Evolutionary conservation across 257 asterid species (phyloP).

Genomic region (Henckelia pumila): DNA sequence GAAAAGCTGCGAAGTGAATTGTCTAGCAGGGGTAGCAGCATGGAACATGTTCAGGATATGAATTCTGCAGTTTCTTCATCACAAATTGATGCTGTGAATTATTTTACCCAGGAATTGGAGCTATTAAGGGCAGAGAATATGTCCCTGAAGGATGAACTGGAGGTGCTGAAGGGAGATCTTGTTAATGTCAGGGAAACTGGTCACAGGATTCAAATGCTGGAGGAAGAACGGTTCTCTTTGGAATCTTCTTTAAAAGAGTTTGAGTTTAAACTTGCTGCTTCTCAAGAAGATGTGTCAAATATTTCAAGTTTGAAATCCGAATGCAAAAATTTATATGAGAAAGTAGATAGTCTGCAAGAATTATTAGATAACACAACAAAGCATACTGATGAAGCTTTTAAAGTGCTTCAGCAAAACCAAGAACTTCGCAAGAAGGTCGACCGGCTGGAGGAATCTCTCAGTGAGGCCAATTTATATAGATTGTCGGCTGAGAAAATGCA

Average conservation of each 20-base stretch:
- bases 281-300: constrained; percentile 65
- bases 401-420: constrained; percentile 80
- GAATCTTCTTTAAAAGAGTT: constrained; percentile 65
- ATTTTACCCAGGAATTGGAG: constrained; percentile 56
- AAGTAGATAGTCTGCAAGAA: constrained; percentile 66
- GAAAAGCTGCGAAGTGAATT: constrained; percentile 62
- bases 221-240: constrained; percentile 62
- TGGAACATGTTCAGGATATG: constrained; percentile 32
- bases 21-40: constrained; percentile 43
- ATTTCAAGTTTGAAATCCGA: constrained; percentile 59
- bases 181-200: constrained; percentile 55
- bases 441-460: constrained; percentile 75
- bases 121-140: constrained; percentile 60
- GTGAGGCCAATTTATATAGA: constrained; percentile 65
- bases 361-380: constrained; percentile 66
- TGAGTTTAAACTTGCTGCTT: constrained; percentile 64
- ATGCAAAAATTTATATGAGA: constrained; percentile 62
- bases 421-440: constrained; percentile 82
- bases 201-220: constrained; percentile 57
- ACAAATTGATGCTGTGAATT: constrained; percentile 30
- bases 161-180: constrained; percentile 57
- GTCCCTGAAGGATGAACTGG: constrained; percentile 66
- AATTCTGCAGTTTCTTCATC: constrained; percentile 36
- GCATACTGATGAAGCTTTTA: constrained; percentile 72
- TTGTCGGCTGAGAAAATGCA: constrained; percentile 82